phyloP scores from a whole-genome alignment of 2,329 filamentous ascomycete genomes.

The Blumeria graminis region DNA sequence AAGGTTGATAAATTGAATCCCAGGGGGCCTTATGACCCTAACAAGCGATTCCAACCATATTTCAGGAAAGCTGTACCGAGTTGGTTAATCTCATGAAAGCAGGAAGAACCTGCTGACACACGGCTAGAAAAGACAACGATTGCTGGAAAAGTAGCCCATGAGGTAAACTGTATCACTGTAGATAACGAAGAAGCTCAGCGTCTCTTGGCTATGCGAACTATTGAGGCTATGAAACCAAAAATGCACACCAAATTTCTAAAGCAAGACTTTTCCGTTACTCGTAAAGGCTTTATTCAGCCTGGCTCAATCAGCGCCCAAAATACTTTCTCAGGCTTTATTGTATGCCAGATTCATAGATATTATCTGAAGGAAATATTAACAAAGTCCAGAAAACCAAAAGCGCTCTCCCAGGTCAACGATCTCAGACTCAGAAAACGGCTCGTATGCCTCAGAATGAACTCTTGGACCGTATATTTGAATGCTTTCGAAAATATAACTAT shows the following conservation, averaged over 20 bases:
- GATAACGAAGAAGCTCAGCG: constrained; percentile 44
- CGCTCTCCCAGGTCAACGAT: constrained; percentile 31
- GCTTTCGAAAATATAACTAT: constrained; percentile 69
- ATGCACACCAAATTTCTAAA: constrained; percentile 23
- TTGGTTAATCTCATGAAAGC: constrained; percentile 19
- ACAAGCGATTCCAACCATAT: constrained; percentile 34
- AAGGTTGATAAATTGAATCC: constrained; percentile 23
- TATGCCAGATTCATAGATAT: constrained; percentile 18
- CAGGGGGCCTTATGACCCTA: constrained; percentile 19
- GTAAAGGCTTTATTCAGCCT: constrained; percentile 28
- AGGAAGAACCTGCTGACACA: constrained; percentile 7
- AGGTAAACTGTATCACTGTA: constrained; percentile 50
- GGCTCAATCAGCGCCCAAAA: constrained; percentile 22
- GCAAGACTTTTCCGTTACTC: constrained; percentile 9
- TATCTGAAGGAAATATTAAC: not conserved
- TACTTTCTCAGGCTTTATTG: constrained; percentile 29
- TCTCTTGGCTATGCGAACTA: constrained; percentile 32
- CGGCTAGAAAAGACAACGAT: constrained; percentile 50
- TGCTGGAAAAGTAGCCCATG: constrained; percentile 47
- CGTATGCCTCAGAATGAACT: constrained; percentile 79
- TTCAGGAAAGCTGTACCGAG: constrained; percentile 52
- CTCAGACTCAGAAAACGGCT: constrained; percentile 59
- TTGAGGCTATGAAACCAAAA: constrained; percentile 35
- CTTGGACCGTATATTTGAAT: constrained; percentile 59
- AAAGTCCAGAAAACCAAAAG: constrained; percentile 23